phyloP scores from a whole-genome alignment of 2,329 filamentous ascomycete species.

The Sphaerulina musiva region DNA sequence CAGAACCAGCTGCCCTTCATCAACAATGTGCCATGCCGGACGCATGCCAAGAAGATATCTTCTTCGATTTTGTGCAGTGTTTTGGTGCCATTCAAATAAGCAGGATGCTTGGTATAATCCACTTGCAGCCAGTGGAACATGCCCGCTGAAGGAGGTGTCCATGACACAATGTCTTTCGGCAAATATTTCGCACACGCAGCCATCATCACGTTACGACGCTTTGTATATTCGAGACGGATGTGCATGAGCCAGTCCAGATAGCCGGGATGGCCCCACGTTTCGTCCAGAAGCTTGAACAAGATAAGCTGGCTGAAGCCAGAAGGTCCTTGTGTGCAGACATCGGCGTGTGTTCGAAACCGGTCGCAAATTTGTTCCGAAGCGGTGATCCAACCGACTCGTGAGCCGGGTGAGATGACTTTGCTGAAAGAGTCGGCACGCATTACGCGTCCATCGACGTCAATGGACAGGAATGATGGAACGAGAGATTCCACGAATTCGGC shows the following conservation, averaged over 20 bases:
- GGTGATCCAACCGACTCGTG: constrained; percentile 85
- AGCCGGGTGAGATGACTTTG: constrained; percentile 85
- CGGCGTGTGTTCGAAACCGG: constrained; percentile 72
- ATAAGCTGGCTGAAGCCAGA: constrained; percentile 77
- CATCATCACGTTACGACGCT: constrained; percentile 68
- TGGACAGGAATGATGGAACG: constrained; percentile 70
- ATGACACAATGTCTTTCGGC: constrained; percentile 67
- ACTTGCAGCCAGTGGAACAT: constrained; percentile 90
- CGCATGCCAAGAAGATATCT: constrained; percentile 71
- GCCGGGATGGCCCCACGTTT: constrained; percentile 86
- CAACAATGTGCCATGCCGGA: constrained; percentile 70
- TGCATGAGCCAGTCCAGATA: constrained; percentile 86
- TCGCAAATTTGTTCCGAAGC: constrained; percentile 78
- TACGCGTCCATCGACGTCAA: constrained; percentile 81
- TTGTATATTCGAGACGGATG: constrained; percentile 73
- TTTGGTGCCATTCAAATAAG: constrained; percentile 41
- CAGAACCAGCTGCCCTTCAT: constrained; percentile 88
- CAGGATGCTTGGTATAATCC: constrained; percentile 60
- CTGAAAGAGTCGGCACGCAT: constrained; percentile 89
- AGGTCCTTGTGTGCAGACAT: constrained; percentile 78
- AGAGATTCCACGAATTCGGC: constrained; percentile 68
- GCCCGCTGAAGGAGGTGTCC: constrained; percentile 73
- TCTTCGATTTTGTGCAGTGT: constrained; percentile 66
- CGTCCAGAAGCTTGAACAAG: constrained; percentile 83
- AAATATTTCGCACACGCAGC: constrained; percentile 72